phyloP scores from a whole-genome alignment of 2,329 filamentous ascomycete species.

The Fusarium sp. region DNA sequence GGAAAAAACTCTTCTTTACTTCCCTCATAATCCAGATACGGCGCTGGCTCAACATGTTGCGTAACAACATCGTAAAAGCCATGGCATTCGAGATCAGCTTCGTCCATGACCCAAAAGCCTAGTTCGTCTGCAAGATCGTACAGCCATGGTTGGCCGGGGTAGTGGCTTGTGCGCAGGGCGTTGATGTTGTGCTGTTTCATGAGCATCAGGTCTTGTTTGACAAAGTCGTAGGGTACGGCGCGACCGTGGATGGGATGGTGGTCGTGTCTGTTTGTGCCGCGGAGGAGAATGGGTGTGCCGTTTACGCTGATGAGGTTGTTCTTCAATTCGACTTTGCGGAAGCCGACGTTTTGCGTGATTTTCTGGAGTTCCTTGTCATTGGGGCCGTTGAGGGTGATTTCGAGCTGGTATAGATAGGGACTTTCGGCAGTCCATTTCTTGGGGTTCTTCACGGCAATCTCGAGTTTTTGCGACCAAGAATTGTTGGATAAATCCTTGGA shows the following conservation, averaged over 20 bases:
- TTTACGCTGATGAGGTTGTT: slow-evolving; percentile 1
- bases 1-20: slow-evolving; percentile 22
- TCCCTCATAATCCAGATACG: slow-evolving; percentile 16
- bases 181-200: slow-evolving; percentile 29
- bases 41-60: slow-evolving; percentile 2
- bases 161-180: slow-evolving; percentile 10
- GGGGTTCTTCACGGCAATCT: neutral
- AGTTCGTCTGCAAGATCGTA: slow-evolving; percentile 18
- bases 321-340: slow-evolving; percentile 11
- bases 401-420: slow-evolving; percentile 4
- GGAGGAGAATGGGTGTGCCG: neutral
- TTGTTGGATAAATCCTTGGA: fast-evolving
- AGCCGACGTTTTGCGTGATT: neutral
- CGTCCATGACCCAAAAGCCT: slow-evolving; percentile 22
- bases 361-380: neutral
- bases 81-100: slow-evolving; percentile 14
- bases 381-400: neutral
- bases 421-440: slow-evolving; percentile 19
- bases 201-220: slow-evolving; percentile 7
- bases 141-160: slow-evolving; percentile 6
- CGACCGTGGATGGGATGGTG: slow-evolving; percentile 12
- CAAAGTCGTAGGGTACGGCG: slow-evolving; percentile 11
- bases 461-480: fast-evolving
- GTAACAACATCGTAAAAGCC: slow-evolving; percentile 19
- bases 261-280: slow-evolving; percentile 14